Percentiles rank a stretch among this genome's conserved stretches.
These are phyloP conservation scores for Russula vinacea DNA, from an alignment of 768 basidiomycete species.

Conservation along the genomic window DNA sequence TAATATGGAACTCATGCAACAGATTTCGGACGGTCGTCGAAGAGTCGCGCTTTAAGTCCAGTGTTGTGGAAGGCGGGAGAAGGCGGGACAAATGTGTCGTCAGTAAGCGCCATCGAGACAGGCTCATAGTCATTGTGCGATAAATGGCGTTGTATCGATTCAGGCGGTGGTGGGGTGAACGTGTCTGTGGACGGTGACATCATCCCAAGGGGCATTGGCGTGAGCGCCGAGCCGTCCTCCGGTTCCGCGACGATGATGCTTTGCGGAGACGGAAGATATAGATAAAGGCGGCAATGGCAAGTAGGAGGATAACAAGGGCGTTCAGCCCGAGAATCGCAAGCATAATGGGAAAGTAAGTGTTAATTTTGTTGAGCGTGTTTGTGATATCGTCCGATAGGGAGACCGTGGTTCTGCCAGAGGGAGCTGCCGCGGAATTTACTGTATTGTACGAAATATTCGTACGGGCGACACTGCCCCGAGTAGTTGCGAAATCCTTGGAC, in stretches of 20 bases:
- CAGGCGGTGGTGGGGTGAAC: constrained; percentile 23
- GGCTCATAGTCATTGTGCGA: constrained; percentile 60
- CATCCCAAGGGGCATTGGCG: constrained; percentile 55
- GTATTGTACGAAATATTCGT: constrained; percentile 67
- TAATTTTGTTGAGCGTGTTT: constrained; percentile 58
- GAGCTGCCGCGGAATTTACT: constrained; percentile 39
- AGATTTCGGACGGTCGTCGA: constrained; percentile 31
- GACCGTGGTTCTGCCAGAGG: constrained; percentile 46
- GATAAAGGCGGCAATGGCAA: constrained; percentile 52
- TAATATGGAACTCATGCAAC: constrained; percentile 33
- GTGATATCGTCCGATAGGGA: constrained; percentile 57
- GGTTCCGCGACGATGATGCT: constrained; percentile 36
- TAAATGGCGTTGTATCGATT: constrained; percentile 25
- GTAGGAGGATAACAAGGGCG: constrained; percentile 60
- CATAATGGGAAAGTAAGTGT: constrained; percentile 66
- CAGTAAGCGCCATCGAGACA: constrained; percentile 54
- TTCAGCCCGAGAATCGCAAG: constrained; percentile 76
- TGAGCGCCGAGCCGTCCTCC: constrained; percentile 45
- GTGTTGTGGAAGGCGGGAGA: constrained; percentile 35
- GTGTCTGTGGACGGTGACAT: constrained; percentile 24
- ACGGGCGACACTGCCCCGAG: constrained; percentile 61
- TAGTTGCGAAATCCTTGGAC: constrained; percentile 63
- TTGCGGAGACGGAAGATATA: constrained; percentile 50
- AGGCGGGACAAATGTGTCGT: constrained; percentile 40
- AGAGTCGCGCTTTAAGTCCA: constrained; percentile 19